phyloP scores from a whole-genome alignment of 108 stramenopile genomes.

The Cyclotella sp. region DNA sequence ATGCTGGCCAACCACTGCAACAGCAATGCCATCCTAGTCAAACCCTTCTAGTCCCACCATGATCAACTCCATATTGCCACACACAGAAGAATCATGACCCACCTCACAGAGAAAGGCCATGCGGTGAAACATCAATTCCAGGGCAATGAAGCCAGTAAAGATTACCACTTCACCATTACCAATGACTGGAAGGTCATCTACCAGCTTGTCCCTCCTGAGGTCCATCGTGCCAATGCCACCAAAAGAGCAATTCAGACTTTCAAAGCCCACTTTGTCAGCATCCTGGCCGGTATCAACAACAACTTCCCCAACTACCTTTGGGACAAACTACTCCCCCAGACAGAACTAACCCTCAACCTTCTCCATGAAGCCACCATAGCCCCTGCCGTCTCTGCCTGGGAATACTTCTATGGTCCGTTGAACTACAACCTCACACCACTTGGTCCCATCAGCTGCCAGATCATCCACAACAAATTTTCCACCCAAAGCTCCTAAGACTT shows the following conservation, averaged over 20 bases:
- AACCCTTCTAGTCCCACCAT: not conserved
- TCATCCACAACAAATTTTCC: not conserved
- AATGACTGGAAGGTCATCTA: not conserved
- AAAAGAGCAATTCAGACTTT: not conserved
- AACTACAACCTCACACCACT: not conserved
- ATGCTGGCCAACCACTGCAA: not conserved
- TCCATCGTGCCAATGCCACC: not conserved
- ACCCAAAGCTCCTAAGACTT: not conserved
- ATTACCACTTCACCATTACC: not conserved
- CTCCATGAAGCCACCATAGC: not conserved
- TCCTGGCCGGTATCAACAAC: too few relatives aligned
- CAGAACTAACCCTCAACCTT: not conserved
- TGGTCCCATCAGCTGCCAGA: not conserved
- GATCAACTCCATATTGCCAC: not conserved
- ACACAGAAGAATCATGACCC: not conserved
- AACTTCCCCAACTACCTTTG: not conserved
- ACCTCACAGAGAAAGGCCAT: not conserved
- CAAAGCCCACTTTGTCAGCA: not conserved
- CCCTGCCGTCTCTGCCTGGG: not conserved
- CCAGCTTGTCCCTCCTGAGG: not conserved
- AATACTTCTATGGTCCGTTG: not conserved
- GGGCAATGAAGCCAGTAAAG: not conserved
- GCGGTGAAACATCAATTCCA: not conserved
- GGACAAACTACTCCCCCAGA: not conserved
- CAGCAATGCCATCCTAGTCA: not conserved